Conservation (phyloP, 2,329 filamentous ascomycete species). For the Fusarium marasasianum region DNA sequence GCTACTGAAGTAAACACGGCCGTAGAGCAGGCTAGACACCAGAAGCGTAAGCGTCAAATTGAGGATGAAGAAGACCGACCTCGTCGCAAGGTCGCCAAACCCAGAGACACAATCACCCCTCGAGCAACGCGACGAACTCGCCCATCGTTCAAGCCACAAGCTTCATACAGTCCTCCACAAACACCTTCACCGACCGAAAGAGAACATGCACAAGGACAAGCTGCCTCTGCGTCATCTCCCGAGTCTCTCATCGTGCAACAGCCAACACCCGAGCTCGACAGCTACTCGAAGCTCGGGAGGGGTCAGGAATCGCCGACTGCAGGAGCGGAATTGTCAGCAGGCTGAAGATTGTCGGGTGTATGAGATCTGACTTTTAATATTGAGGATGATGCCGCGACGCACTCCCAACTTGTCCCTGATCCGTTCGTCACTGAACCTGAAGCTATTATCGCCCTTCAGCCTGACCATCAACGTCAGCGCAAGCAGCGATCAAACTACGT, state of each 20-base stretch:
- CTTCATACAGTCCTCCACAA: neutral
- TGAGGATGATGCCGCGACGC: neutral
- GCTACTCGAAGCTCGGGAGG: neutral
- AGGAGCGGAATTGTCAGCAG: neutral
- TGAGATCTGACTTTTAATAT: rapidly evolving
- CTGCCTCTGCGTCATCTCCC: neutral
- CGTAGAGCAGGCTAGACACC: rapidly evolving
- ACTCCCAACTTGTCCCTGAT: neutral
- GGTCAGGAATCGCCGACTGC: neutral
- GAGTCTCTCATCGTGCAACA: neutral
- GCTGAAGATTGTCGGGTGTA: rapidly evolving
- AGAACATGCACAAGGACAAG: neutral
- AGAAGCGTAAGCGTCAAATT: neutral
- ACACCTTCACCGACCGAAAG: rapidly evolving
- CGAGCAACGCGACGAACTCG: neutral
- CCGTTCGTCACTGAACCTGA: neutral
- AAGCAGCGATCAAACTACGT: too few relatives aligned
- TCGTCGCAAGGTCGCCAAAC: neutral
- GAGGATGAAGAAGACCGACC: neutral
- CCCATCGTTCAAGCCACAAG: neutral
- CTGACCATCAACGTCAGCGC: too few relatives aligned
- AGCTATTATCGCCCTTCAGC: neutral
- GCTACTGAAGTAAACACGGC: rapidly evolving
- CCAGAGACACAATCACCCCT: neutral
- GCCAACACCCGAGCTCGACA: neutral